These are phyloP conservation scores for Xanthoceras sorbifolium DNA, from an alignment of 345 rosid species.

Conservation along the genomic window DNA sequence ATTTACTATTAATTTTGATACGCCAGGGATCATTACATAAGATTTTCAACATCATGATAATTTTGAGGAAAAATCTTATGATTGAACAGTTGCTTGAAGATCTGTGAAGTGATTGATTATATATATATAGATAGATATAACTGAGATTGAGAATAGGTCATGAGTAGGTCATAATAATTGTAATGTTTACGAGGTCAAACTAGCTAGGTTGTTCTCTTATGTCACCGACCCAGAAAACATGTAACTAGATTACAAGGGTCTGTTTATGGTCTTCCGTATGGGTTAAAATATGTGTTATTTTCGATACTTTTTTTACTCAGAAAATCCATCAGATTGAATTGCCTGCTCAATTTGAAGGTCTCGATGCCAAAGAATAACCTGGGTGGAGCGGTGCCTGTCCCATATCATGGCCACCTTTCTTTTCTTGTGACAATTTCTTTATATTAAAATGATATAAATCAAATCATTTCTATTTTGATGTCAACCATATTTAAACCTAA, in stretches of 20 bases:
- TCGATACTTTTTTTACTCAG: slow-evolving; percentile 10
- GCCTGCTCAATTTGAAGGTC: slow-evolving; percentile 47
- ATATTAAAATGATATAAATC: too few species aligned
- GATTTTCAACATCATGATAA: background rate
- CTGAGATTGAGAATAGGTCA: background rate
- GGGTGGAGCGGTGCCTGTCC: slow-evolving; percentile 26
- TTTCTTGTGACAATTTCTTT: background rate
- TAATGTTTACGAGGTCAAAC: background rate
- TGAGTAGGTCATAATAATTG: background rate
- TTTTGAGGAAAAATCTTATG: background rate
- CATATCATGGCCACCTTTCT: slow-evolving; percentile 12
- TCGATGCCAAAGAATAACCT: slow-evolving; percentile 34
- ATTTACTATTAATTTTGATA: too few species aligned
- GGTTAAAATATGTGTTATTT: slow-evolving; percentile 1
- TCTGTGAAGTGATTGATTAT: background rate
- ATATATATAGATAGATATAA: background rate
- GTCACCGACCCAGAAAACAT: slow-evolving; percentile 37
- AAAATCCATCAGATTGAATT: slow-evolving; percentile 7
- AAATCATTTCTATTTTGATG: too few species aligned
- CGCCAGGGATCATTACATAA: too few species aligned
- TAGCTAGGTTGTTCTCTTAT: slow-evolving; percentile 15
- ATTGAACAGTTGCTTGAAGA: background rate
- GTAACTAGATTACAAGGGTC: slow-evolving; percentile 31
- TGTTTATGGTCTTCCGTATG: slow-evolving; percentile 4
- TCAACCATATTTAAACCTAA: too few species aligned